Conservation (phyloP, 2,329 filamentous ascomycete genomes). For the Cyanodermella asteris region DNA sequence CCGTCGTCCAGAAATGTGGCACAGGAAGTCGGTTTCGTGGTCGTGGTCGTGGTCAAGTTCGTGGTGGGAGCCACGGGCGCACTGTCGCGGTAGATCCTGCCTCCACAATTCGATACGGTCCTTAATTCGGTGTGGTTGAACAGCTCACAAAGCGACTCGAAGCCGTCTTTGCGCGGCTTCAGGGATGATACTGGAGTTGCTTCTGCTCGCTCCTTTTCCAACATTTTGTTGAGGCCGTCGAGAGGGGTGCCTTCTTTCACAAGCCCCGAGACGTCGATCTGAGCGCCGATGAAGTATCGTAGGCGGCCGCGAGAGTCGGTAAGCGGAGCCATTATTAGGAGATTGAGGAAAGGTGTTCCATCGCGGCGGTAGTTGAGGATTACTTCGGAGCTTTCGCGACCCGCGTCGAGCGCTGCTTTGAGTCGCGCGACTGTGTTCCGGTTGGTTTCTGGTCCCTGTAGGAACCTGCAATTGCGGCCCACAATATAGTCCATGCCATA, state of each 20-base stretch:
- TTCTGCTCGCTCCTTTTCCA: too few species aligned
- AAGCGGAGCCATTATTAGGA: conserved; percentile 13
- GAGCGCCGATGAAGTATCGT: conserved; percentile 14
- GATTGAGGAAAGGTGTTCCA: conserved; percentile 13
- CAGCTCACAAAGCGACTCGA: conserved; percentile 46
- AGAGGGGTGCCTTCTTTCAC: conserved; percentile 11
- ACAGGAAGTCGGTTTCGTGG: too few species aligned
- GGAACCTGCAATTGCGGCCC: conserved; percentile 22
- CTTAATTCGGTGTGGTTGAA: conserved; percentile 46
- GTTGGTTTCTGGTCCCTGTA: conserved; percentile 20
- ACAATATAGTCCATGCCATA: conserved; percentile 22
- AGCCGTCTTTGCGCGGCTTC: too few species aligned
- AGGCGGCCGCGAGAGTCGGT: conserved; percentile 13
- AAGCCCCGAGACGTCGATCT: conserved; percentile 13
- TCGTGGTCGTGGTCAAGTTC: too few species aligned
- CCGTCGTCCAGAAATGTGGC: conserved; percentile 26
- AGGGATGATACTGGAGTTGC: too few species aligned
- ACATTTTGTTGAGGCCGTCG: conserved; percentile 9
- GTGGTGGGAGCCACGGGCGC: too few species aligned
- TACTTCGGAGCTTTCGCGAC: conserved; percentile 21
- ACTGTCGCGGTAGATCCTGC: conserved; percentile 40
- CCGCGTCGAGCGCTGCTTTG: conserved; percentile 14
- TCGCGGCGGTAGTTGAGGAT: conserved; percentile 20
- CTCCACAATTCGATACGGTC: conserved; percentile 39
- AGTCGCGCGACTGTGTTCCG: conserved; percentile 15